Evolutionary conservation across 129 eudicot species (phyloP).

Genomic region (Flaveria bidentis): DNA sequence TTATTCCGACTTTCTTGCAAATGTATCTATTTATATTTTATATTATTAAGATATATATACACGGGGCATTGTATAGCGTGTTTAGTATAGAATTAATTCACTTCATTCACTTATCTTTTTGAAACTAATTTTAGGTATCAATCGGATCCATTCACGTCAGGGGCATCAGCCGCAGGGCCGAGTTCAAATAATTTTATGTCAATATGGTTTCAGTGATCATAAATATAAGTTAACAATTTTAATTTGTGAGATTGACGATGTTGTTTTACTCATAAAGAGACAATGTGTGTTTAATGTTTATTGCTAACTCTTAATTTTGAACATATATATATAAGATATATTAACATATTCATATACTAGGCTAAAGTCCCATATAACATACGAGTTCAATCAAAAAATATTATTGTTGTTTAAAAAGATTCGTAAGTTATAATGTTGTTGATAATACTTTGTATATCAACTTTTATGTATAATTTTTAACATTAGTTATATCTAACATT

Average conservation of each 20-base stretch:
- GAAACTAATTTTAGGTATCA: constrained; percentile 50
- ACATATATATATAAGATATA: not conserved
- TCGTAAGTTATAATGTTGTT: too few relatives aligned
- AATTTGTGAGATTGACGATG: constrained; percentile 10
- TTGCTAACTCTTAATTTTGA: constrained; percentile 14
- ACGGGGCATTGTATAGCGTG: too few relatives aligned
- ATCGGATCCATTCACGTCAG: constrained; percentile 49
- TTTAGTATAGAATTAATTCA: too few relatives aligned
- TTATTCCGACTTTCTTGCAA: too few relatives aligned
- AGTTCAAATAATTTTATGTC: constrained; percentile 66
- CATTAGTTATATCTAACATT: too few relatives aligned
- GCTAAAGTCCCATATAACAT: too few relatives aligned
- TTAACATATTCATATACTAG: not conserved
- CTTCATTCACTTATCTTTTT: not conserved
- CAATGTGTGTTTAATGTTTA: constrained; percentile 15
- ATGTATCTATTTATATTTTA: too few relatives aligned
- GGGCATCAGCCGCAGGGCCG: constrained; percentile 55
- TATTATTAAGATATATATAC: too few relatives aligned
- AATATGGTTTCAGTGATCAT: constrained; percentile 62
- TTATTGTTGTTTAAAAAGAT: too few relatives aligned
- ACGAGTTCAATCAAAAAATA: too few relatives aligned
- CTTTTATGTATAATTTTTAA: too few relatives aligned
- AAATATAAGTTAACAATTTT: not conserved
- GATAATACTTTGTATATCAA: too few relatives aligned
- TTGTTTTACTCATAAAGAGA: constrained; percentile 34